phyloP scores from a whole-genome alignment of 345 rosid genomes.

The Pugionium dolabratum region DNA sequence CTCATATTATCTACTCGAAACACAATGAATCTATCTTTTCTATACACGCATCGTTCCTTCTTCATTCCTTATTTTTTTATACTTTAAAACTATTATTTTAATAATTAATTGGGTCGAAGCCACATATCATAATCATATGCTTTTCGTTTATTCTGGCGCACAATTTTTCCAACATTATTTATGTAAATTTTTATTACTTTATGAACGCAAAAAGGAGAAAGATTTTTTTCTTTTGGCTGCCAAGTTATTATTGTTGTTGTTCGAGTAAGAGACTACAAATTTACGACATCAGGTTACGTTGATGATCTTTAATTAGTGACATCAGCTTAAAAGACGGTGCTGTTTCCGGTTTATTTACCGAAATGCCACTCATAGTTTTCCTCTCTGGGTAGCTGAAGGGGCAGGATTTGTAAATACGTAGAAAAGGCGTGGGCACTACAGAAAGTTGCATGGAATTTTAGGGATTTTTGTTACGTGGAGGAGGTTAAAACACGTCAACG shows the following conservation, averaged over 20 bases:
- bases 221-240: conserved; percentile 21
- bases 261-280: not conserved
- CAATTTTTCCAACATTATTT: conserved; percentile 33
- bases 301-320: conserved; percentile 19
- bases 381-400: not conserved
- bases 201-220: not conserved
- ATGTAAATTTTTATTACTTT: conserved; percentile 1
- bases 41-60: conserved; percentile 27
- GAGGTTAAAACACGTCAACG: conserved; percentile 34
- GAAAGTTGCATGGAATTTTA: conserved; percentile 33
- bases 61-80: conserved; percentile 2
- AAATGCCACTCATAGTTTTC: conserved; percentile 10
- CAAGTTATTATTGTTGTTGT: conserved; percentile 14
- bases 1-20: conserved; percentile 32
- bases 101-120: conserved; percentile 23
- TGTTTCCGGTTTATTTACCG: conserved; percentile 29
- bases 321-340: conserved; percentile 13
- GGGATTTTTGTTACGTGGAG: conserved; percentile 31
- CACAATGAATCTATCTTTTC: conserved; percentile 24
- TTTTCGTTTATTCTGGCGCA: conserved; percentile 35
- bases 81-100: conserved; percentile 12
- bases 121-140: conserved; percentile 32
- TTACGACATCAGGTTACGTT: conserved; percentile 36
- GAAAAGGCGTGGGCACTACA: conserved; percentile 18
- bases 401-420: conserved; percentile 2